Percentiles rank a stretch among this genome's conserved stretches.
These are phyloP conservation scores for Diplocarpon rosae DNA, from an alignment of 2,329 filamentous ascomycete species.

Conservation along the genomic window DNA sequence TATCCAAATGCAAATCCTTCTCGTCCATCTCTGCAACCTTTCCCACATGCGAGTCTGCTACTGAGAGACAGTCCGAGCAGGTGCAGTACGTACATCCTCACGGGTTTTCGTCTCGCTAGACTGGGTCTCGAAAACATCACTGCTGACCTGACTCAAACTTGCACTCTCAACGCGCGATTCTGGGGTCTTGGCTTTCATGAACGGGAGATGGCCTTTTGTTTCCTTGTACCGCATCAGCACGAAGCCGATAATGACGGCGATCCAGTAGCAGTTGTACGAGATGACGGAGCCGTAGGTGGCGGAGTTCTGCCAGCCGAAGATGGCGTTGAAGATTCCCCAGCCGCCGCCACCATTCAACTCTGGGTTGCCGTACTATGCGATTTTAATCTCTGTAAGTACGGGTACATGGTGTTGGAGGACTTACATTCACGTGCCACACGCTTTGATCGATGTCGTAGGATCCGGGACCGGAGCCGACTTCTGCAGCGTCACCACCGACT, in stretches of 20 bases:
- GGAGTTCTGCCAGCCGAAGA: conserved; percentile 81
- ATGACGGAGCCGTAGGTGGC: conserved; percentile 82
- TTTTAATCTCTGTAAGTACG: conserved; percentile 1
- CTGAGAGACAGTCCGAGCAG: background rate
- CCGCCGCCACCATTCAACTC: conserved; percentile 60
- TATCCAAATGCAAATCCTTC: too few relatives aligned
- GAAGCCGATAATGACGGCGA: conserved; percentile 57
- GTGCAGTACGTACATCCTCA: conserved; percentile 3
- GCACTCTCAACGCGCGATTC: background rate
- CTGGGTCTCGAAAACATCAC: background rate
- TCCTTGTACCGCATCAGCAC: conserved; percentile 57
- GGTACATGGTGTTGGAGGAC: conserved; percentile 22
- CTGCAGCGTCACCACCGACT: conserved; percentile 43
- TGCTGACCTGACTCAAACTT: conserved; percentile 5
- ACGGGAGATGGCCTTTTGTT: conserved; percentile 37
- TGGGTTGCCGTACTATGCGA: conserved; percentile 65
- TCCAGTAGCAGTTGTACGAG: conserved; percentile 82
- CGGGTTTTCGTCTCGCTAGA: conserved; percentile 6
- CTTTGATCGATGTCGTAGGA: conserved; percentile 69
- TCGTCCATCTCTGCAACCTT: too few relatives aligned
- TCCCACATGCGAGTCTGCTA: too few relatives aligned
- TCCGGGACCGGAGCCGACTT: conserved; percentile 56
- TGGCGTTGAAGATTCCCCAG: conserved; percentile 80
- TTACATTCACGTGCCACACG: conserved; percentile 73
- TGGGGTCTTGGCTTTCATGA: conserved; percentile 12